phyloP scores from a whole-genome alignment of 805 yeast species.

The Hanseniaspora taiwanica region DNA sequence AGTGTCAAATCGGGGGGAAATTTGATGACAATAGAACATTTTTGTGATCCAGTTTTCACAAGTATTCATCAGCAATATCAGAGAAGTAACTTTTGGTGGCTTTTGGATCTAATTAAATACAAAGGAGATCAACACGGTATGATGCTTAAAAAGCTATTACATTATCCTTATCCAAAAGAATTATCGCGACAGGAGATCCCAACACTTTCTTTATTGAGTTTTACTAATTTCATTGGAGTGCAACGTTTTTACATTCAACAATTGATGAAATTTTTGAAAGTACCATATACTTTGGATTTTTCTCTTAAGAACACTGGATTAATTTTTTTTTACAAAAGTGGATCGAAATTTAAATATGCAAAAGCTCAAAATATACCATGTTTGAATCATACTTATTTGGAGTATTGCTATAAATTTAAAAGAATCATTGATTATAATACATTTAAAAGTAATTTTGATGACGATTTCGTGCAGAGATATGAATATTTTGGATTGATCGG shows the following conservation, averaged over 20 bases:
- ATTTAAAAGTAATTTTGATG: conserved; percentile 33
- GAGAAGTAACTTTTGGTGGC: neutral
- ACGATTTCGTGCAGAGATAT: conserved; percentile 4
- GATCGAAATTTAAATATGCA: conserved; percentile 46
- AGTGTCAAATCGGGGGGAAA: too few relatives aligned
- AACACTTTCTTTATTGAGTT: conserved; percentile 47
- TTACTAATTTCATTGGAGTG: conserved; percentile 78
- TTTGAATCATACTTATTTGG: neutral
- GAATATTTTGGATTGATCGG: neutral
- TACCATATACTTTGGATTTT: conserved; percentile 52
- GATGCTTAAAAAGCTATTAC: neutral
- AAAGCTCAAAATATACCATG: conserved; percentile 42
- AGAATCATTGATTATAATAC: neutral
- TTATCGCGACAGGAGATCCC: too few relatives aligned
- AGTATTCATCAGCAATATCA: too few relatives aligned
- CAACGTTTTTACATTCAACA: conserved; percentile 60
- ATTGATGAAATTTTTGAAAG: conserved; percentile 60
- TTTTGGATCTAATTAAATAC: neutral
- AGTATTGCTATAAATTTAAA: neutral
- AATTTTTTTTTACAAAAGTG: conserved; percentile 51
- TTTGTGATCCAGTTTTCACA: too few relatives aligned
- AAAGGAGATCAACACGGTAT: neutral
- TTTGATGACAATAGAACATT: too few relatives aligned
- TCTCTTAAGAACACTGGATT: conserved; percentile 58
- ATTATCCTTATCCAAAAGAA: neutral